Base-by-base conservation (phyloP, 2,329 filamentous ascomycete species). In the Colletotrichum sp. region DNA sequence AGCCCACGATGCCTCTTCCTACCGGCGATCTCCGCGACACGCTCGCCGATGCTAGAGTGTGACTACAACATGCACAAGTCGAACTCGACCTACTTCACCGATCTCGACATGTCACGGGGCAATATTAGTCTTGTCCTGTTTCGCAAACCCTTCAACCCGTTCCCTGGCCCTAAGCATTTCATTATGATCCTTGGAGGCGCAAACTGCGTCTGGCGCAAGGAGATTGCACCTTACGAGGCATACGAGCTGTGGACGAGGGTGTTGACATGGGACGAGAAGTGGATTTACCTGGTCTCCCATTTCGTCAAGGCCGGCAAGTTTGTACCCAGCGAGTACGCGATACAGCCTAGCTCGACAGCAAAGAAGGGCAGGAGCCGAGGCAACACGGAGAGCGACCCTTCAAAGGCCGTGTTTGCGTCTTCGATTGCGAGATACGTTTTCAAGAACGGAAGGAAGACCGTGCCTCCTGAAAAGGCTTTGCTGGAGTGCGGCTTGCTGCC, bases 21-120 rank as follows among this genome's bases (percentile, higher is more conserved):
- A 78, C 83, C 82, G 78, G 76, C 76, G 64, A 91, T 95, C 71
- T 92, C 93, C 15, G 87, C 88, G 39, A 92, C 93, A 7, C 91
- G 92, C 80, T 91, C 93, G 16, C 91, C 94, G 1, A 85, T 94
- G 67, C 89, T 95, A 78, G 95, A 98, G 85, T 95, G 93, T 80
- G 96, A 98, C 86, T 95, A 96, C 87, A 96, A 97, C 86, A 82
- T 95, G 57, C 94, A 96, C 89, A 96, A 96, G 83, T 93, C 92
- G 75, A 95, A 96, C 87, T 92, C 91, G 79, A 98, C 95, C n/a
- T 98, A 98, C 87, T 98, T 98, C 82, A 89, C 92, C 78, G 95
- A 98, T 84, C 92, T 98, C 78, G 95, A 98, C 84, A 91, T 96
- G 75, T 92, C 93, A 32, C 94, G 97, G 72, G 94, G 94, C 1